These are phyloP conservation scores for Aquilaria malaccensis DNA, from an alignment of 345 rosid species.

Conservation along the genomic window DNA sequence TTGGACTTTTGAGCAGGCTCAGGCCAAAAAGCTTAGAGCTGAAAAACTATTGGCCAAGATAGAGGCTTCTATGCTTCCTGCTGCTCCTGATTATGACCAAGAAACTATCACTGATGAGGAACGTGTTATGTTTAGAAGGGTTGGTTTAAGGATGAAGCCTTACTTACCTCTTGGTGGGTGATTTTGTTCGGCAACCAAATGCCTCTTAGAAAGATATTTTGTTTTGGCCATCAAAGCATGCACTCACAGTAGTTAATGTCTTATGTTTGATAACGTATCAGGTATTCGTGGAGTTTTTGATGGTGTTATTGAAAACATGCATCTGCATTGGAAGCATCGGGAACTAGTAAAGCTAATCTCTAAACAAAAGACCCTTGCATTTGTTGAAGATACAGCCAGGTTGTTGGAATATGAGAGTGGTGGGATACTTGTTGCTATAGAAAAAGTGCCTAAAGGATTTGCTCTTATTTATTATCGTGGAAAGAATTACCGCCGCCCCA, in stretches of 20 bases:
- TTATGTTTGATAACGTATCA: slow-evolving; percentile 20
- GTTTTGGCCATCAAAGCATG: slow-evolving; percentile 1
- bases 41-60: slow-evolving; percentile 76
- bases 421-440: slow-evolving; percentile 91
- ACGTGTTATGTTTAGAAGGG: slow-evolving; percentile 76
- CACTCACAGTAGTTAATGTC: slow-evolving; percentile 14
- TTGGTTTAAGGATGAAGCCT: slow-evolving; percentile 92
- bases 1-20: slow-evolving; percentile 49
- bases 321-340: slow-evolving; percentile 97
- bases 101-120: slow-evolving; percentile 96
- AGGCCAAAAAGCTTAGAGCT: slow-evolving; percentile 84
- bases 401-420: slow-evolving; percentile 93
- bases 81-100: slow-evolving; percentile 96
- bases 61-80: slow-evolving; percentile 92
- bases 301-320: slow-evolving; percentile 98
- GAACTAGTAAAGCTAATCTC: slow-evolving; percentile 94
- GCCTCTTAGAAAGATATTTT: not conserved
- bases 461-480: slow-evolving; percentile 90
- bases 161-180: slow-evolving; percentile 84
- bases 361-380: slow-evolving; percentile 83
- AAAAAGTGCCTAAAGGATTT: slow-evolving; percentile 90
- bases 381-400: slow-evolving; percentile 92
- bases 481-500: slow-evolving; percentile 83
- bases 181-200: slow-evolving; percentile 1
- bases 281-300: slow-evolving; percentile 99